These are phyloP conservation scores for Protomyces macrosporus DNA, from an alignment of 1,139 yeast species.

Conservation along the genomic window DNA sequence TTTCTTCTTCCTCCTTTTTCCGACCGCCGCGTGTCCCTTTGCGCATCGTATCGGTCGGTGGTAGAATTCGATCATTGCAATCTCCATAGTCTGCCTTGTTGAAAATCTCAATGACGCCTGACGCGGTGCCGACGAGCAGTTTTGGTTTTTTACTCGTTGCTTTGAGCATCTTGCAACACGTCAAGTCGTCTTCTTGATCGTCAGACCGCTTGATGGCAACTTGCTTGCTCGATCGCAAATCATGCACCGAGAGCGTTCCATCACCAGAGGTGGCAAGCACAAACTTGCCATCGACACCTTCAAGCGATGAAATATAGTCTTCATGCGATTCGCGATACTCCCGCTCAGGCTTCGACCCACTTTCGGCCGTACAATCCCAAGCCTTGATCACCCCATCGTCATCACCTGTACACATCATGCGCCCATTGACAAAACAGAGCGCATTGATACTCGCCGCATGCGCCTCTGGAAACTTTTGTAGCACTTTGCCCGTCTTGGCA, in stretches of 20 bases:
- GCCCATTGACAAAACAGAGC: conserved; percentile 5
- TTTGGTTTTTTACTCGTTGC: conserved; percentile 1
- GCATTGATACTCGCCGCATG: conserved; percentile 24
- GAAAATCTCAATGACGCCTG: conserved; percentile 26
- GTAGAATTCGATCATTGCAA: conserved; percentile 17
- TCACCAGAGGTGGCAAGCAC: conserved; percentile 28
- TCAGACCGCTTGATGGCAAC: conserved; percentile 10
- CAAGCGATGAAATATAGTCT: conserved; percentile 28
- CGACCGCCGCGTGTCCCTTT: neutral
- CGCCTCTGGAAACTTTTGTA: conserved; percentile 19
- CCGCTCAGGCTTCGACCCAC: neutral
- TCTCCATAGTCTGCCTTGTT: conserved; percentile 22
- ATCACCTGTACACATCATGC: conserved; percentile 27
- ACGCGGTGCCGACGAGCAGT: conserved; percentile 25
- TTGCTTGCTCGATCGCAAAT: conserved; percentile 17
- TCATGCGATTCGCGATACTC: conserved; percentile 10
- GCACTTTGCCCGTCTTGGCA: conserved; percentile 24
- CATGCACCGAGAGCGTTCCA: conserved; percentile 25
- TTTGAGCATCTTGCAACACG: conserved; percentile 20
- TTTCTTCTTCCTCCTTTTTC: conserved; percentile 16
- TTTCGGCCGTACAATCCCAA: conserved; percentile 18
- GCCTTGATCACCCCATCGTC: conserved; percentile 23
- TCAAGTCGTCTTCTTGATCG: conserved; percentile 29
- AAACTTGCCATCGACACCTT: conserved; percentile 20
- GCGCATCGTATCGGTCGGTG: neutral